Evolutionary conservation across 2,329 filamentous ascomycete genomes (phyloP), one percentile per base, ranked within the genome.

Genomic region (Pseudogymnoascus sp.): DNA sequence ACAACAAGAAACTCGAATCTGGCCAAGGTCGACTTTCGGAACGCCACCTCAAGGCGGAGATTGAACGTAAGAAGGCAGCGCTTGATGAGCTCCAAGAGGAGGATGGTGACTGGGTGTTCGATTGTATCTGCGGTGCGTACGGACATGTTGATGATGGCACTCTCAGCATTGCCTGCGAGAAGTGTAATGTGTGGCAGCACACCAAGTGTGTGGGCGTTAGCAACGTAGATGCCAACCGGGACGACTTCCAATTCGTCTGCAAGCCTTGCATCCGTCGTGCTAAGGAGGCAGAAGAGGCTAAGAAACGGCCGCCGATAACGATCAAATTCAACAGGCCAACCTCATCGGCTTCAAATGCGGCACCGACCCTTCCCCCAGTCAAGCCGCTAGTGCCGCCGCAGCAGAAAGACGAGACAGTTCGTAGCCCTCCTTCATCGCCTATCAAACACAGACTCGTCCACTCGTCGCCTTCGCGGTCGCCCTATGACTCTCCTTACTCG

Each of bases 131-230:
- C 74, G 93, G 93, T 26, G 83, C 92, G 21, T 88, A 96, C 74
- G 95, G 95, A 21, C 88, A 96, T 69, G 90, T 97, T 64, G 95
- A 99, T 70, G 95, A 97, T 73, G 95, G 95, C 37, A 88, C 91
- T 7, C 93, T 96, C 73, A 96, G 92, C 73, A 87, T 99, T 67
- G 90, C 93, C 29, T 99, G 95, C 76, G 95, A 99, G 72, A 87
- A 82, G 68, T 99, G 95, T 79, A 96, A 88, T 72, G 88, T 96
- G 59, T 99, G 95, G 95, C 93, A 97, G 74, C 95, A 99, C 73
- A 96, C 92, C 79, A 91, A 89, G 70, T 99, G 95, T 72, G 83
- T 96, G 65, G 88, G 88, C 42, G 89, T 97, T 67, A 83, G 84
- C 53, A 84, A 96, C 70, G 78, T 83, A 65, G 89, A 93, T 66